Base-by-base conservation (phyloP, 805 yeast species). In the Saccharomycopsis javanensis region DNA sequence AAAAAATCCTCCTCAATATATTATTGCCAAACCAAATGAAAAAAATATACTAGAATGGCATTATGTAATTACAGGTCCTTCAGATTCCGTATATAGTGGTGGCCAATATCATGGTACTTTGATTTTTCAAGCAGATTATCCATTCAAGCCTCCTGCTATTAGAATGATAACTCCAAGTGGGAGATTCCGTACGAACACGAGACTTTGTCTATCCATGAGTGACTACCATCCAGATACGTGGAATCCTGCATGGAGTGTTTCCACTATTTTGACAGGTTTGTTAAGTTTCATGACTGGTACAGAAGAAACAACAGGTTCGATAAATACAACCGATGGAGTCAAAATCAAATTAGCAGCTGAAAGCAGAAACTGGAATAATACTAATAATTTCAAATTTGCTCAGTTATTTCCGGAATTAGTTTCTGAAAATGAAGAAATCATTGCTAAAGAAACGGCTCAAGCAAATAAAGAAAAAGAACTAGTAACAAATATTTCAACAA, bases 181-280 rank as follows among this genome's bases (percentile, higher is more conserved):
- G 3, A 75, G 96, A 54, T 91, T 91, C 68, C 80, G 82, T 58
- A 79, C 89, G 57, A 88, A 88, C 68, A 83, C 89, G 3, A 74
- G 96, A 53, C 75, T 91, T 28, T 91, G 98, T 71, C 74, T 91
- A 53, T 83, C 91, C n/a, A 90, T 91, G 85, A 85, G 95, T 65
- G 97, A 91, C 71, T 91, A 82, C 69, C 98, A 91, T 65, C 97
- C 96, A 2, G 94, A 90, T 68, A 74, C 86, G 1, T 91, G 98
- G 98, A 90, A 91, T 69, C 97, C 98, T 1, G 89, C 96, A 5
- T 91, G 97, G 97, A 82, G 90, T 50, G 97, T 91, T 27, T 76
- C 88, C 34, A 90, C 97, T 0, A 91, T 91, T 20, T 75, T 91
- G 64, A 87, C 83, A 10, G 98, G 97, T 0, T 73, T 91, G 37